Base-by-base conservation (phyloP, 257 asterid species). In the Prunella vulgaris region DNA sequence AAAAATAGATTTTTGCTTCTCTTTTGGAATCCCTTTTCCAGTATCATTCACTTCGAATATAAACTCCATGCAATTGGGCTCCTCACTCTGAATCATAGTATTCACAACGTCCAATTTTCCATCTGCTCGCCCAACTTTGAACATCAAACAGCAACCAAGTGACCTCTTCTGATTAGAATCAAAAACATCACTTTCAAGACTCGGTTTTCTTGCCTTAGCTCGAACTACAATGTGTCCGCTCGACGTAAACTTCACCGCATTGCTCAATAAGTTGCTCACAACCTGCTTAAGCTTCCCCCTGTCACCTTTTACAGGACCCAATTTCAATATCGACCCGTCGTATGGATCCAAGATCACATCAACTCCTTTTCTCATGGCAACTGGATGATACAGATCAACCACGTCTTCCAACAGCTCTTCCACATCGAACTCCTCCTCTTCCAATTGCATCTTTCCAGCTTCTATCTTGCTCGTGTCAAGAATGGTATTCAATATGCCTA, bases 21-120 rank as follows among this genome's bases (percentile, higher is more conserved):
- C 97, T 72, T 77, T 89, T 0, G 92, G 97, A 56, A 92, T 92
- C 57, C 96, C 95, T 70, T 73, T 80, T 10, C 96, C 96, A 0
- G 95, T 90, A 74, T 92, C 97, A 46, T 76, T 81, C 37, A 92
- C 95, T 74, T 92, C 96, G 58, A 92, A 88, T 59, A 70, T 14
- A 38, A 78, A 88, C 32, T 88, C 98, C 88, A 85, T 38, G 25
- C 68, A 54, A 25, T 78, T 83, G 0, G 88, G 85, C 66, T 46
- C 59, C 59, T 85, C 81, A 22, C 81, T 40, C 51, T 78, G 80
- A 54, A 75, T 68, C 37, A 7, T 54, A 7, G 5, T 51, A 5
- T 64, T 74, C 72, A 21, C 57, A 40, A 22, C 74, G 67, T 77
- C 79, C 37, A 79, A 48, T 38, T 77, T 81, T 10, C 18, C 51